A percentile compares a stretch with the other conserved stretches of the same genome.
Conservation (phyloP, 345 rosid species). For the Aegle marmelos region DNA sequence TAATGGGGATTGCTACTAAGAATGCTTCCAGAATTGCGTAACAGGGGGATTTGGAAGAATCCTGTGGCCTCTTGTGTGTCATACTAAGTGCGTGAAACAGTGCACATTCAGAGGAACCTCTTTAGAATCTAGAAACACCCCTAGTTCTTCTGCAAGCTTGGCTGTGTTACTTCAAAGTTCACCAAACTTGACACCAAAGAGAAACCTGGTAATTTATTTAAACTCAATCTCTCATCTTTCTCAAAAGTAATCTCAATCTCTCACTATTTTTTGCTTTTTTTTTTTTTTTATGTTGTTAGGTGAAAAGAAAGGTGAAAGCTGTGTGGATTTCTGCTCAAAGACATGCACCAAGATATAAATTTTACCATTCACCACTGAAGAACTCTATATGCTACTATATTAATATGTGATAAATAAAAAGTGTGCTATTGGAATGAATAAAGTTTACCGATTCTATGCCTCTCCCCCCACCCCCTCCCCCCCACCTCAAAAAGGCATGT, state of each 20-base stretch:
- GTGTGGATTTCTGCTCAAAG: not conserved
- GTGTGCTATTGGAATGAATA: too few species aligned
- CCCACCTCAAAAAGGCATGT: too few species aligned
- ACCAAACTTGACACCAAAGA: not conserved
- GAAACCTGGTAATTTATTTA: not conserved
- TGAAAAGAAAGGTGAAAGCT: not conserved
- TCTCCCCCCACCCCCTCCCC: too few species aligned
- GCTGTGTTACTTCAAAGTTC: too few species aligned
- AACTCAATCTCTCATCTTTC: not conserved
- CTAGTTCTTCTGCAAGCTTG: not conserved
- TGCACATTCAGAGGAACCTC: not conserved
- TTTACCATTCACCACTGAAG: not conserved
- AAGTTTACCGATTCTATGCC: too few species aligned
- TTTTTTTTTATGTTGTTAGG: not conserved
- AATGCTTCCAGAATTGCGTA: constrained; percentile 14
- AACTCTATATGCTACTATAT: too few species aligned
- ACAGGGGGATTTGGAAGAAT: not conserved
- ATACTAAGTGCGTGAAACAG: not conserved
- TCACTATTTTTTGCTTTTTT: not conserved
- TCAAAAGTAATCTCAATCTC: not conserved
- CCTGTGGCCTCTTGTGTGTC: not conserved
- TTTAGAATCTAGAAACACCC: not conserved
- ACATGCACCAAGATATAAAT: not conserved
- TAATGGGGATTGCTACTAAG: constrained; percentile 14
- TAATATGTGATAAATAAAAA: too few species aligned